Evolutionary conservation across 2,329 filamentous ascomycete species (phyloP).

Genomic region (Fusarium secorum): DNA sequence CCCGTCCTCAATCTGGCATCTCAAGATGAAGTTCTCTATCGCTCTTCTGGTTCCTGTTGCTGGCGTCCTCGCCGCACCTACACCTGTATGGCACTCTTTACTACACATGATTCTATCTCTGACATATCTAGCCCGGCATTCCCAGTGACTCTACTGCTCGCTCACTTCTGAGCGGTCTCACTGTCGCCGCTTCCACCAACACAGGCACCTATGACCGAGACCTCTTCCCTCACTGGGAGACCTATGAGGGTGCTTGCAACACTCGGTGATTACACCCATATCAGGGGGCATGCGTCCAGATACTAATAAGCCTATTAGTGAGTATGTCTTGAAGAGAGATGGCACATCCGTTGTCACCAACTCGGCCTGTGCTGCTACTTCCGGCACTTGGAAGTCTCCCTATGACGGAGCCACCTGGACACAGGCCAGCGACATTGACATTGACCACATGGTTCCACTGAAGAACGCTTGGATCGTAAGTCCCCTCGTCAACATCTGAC

Average conservation of each 20-base stretch:
- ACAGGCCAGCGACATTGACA: conserved; percentile 74
- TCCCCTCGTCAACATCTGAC: neutral
- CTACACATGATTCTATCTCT: neutral
- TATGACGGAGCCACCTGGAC: conserved; percentile 80
- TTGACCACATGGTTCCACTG: conserved; percentile 84
- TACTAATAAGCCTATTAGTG: conserved; percentile 15
- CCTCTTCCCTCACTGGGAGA: conserved; percentile 76
- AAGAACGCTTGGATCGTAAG: conserved; percentile 79
- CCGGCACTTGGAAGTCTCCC: conserved; percentile 74
- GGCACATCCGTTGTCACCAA: conserved; percentile 68
- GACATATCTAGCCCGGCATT: conserved; percentile 60
- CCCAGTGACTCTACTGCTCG: conserved; percentile 66
- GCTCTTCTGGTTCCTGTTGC: conserved; percentile 38
- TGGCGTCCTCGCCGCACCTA: conserved; percentile 43
- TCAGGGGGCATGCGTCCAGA: neutral
- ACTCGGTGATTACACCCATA: conserved; percentile 57
- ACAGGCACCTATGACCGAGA: conserved; percentile 68
- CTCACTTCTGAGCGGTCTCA: conserved; percentile 64
- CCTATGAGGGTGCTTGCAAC: conserved; percentile 72
- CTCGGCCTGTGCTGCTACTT: conserved; percentile 67
- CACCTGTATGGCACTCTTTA: conserved; percentile 36
- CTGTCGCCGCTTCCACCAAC: conserved; percentile 62
- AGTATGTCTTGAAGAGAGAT: conserved; percentile 60
- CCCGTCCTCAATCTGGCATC: neutral
- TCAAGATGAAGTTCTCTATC: conserved; percentile 47